Percentiles rank a stretch among this genome's conserved stretches.
phyloP scores from a whole-genome alignment of 164 flowering plant species.

The Vitis amurensis region DNA sequence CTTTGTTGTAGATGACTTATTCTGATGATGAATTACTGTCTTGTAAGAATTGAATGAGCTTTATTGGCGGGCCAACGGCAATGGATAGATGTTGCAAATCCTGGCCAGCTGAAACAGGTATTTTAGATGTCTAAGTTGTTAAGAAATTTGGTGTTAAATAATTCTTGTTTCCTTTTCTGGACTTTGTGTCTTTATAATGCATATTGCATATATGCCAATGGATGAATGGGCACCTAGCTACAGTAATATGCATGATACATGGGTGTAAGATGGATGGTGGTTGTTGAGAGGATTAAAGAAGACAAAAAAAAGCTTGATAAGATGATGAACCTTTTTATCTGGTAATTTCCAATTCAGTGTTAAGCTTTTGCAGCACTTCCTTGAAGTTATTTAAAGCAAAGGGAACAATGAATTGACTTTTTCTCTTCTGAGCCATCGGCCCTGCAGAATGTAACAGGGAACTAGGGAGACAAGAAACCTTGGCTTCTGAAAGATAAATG shows the following conservation, averaged over 20 bases:
- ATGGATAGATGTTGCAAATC: conserved; percentile 54
- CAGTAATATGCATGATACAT: background rate
- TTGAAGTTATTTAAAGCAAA: too few relatives aligned
- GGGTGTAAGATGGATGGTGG: background rate
- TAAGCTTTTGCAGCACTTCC: too few relatives aligned
- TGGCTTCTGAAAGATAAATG: conserved; percentile 86
- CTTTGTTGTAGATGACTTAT: background rate
- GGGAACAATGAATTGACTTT: background rate
- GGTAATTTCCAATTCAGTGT: too few relatives aligned
- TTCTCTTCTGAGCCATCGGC: conserved; percentile 3
- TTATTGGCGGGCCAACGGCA: conserved; percentile 82
- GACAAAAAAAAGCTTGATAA: background rate
- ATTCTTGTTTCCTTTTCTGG: background rate
- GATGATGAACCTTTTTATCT: background rate
- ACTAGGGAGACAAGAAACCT: conserved; percentile 82
- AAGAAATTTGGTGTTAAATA: too few relatives aligned
- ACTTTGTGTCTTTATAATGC: background rate
- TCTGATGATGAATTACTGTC: conserved; percentile 9
- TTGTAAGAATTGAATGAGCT: conserved; percentile 79
- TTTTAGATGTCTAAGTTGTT: background rate
- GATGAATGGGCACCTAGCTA: too few relatives aligned
- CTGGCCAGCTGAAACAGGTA: conserved; percentile 74
- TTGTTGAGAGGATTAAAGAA: background rate
- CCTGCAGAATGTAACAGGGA: conserved; percentile 67
- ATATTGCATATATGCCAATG: too few relatives aligned